Base-by-base conservation (phyloP, 2,329 filamentous ascomycete genomes). In the Arthrobotrys sinensis region DNA sequence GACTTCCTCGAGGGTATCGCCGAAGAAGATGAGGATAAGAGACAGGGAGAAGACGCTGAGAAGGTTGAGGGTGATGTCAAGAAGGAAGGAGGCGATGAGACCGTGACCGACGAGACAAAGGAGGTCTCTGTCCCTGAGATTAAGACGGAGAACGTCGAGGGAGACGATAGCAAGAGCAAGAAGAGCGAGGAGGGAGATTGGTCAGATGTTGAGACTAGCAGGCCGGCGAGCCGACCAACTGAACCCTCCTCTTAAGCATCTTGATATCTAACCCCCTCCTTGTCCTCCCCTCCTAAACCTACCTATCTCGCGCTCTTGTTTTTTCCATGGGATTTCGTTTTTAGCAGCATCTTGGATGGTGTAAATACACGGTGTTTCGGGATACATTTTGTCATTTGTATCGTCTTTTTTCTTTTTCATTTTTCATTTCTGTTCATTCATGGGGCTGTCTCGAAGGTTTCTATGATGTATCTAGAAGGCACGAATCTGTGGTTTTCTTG, bases 171-270 rank as follows among this genome's bases (percentile, higher is more conserved):
- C 75, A 78, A 78, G 75, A 78, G 75, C 75, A 78, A 78, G 73
- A 77, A 77, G 67, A 78, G 75, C 63, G 75, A 78, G 55, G 75
- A 78, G 55, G 75, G 75, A 45, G 76, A 79, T 53, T 79, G 76
- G 76, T 79, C 76, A 7, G 76, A 79, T 34, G 57, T 79, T 46
- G 76, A 79, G 55, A 78, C 75, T 72, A 78, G 75, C 75, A 71
- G 75, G 55, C 75, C 75, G 40, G 75, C 75, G 16, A 72, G 67
- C 67, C 63, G 70, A 79, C 68, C 68, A 52, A 69, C 65, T 40
- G 68, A 79, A 19, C 62, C 65, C 14, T 70, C 68, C 4, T 34
- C 62, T 38, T 79, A 65, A 73, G 36, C 45, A 24, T 40, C 19
- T 43, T 3, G 11, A 53, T 45, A 55, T 24, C 34, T 55, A n/a